A percentile compares a stretch with the other conserved stretches of the same genome.
Conservation (phyloP, 2,329 filamentous ascomycete genomes). For the Talaromyces funiculosus region DNA sequence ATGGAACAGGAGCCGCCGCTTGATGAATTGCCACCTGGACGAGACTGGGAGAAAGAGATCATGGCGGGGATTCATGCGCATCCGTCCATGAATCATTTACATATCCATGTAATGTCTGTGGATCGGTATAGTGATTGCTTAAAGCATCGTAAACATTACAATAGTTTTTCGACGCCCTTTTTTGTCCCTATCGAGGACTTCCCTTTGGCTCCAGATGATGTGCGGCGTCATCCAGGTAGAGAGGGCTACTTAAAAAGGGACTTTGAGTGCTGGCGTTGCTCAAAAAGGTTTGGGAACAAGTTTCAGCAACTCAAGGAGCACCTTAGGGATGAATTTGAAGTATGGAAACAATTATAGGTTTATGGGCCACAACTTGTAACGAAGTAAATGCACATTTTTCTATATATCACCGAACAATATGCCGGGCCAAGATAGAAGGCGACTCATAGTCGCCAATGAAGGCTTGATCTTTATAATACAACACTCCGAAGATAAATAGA, state of each 20-base stretch:
- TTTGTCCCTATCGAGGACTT: constrained; percentile 74
- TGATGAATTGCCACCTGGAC: constrained; percentile 59
- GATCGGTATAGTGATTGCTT: constrained; percentile 70
- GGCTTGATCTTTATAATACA: constrained; percentile 10
- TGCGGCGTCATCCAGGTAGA: constrained; percentile 51
- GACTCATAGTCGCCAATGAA: constrained; percentile 5
- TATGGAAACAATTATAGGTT: constrained; percentile 56
- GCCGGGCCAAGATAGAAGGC: background rate
- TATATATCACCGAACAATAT: constrained; percentile 1
- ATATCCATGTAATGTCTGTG: constrained; percentile 77
- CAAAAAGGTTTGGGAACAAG: constrained; percentile 63
- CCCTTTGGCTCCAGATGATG: constrained; percentile 63
- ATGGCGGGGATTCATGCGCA: constrained; percentile 75
- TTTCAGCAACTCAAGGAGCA: constrained; percentile 73
- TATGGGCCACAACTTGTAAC: background rate
- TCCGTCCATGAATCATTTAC: constrained; percentile 87
- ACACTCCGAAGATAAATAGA: background rate
- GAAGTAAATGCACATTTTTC: background rate
- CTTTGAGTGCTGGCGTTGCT: constrained; percentile 81
- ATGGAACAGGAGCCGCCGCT: constrained; percentile 51
- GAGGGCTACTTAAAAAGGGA: constrained; percentile 59
- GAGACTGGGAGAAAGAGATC: constrained; percentile 74
- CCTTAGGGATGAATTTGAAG: constrained; percentile 65
- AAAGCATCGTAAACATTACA: constrained; percentile 83
- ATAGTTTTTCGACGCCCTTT: constrained; percentile 83